These are phyloP conservation scores for Candida glucosophila DNA, from an alignment of 1,139 yeast species.

Conservation along the genomic window DNA sequence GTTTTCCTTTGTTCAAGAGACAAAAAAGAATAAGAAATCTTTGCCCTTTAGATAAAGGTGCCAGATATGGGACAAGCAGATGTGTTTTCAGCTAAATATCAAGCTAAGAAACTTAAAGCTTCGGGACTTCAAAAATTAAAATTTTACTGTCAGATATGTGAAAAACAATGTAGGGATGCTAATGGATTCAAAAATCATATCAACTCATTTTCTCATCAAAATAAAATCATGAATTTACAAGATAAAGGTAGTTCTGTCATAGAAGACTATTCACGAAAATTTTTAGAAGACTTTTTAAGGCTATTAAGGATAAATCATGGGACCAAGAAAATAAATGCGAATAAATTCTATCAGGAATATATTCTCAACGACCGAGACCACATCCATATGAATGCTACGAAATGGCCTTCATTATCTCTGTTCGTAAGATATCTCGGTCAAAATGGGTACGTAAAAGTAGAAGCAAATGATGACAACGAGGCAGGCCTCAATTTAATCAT, in stretches of 20 bases:
- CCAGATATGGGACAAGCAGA: no score
- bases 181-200: conserved; percentile 91
- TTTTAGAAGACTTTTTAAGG: conserved; percentile 58
- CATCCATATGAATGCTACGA: conserved; percentile 84
- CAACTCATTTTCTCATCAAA: conserved; percentile 64
- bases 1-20: no score
- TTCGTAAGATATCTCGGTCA: conserved; percentile 61
- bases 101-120: conserved; percentile 71
- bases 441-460: conserved; percentile 51
- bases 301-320: conserved; percentile 67
- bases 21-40: no score
- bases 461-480: conserved; percentile 30
- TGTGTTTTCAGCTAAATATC: conserved; percentile 74
- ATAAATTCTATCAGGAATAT: conserved; percentile 84
- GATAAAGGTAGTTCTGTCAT: conserved; percentile 40
- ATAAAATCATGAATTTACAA: conserved; percentile 21
- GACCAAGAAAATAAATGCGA: conserved; percentile 70
- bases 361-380: conserved; percentile 69
- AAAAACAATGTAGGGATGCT: conserved; percentile 89
- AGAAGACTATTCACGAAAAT: conserved; percentile 50
- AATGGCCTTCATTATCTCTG: conserved; percentile 63
- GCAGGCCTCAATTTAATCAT: conserved; percentile 33
- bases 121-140: conserved; percentile 78
- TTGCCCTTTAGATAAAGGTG: no score
- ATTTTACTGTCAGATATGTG: conserved; percentile 88